Evolutionary conservation across 345 rosid genomes (phyloP).

Genomic region (Litchi chinensis): DNA sequence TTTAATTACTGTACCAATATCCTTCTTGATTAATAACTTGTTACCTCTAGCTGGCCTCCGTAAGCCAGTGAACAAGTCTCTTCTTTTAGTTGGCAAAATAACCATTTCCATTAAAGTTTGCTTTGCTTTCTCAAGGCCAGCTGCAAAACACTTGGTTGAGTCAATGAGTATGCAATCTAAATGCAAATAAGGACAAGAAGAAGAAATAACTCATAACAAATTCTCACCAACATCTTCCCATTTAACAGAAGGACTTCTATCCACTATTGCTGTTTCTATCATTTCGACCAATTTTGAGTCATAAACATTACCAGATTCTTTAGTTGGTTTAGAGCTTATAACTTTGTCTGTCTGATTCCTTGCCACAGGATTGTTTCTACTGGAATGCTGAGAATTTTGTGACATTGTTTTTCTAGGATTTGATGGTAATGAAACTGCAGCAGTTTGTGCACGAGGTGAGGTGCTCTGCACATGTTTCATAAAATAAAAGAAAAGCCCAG

Average conservation of each 20-base stretch:
- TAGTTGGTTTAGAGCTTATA: conserved; percentile 47
- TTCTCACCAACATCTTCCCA: conserved; percentile 98
- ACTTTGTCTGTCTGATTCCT: conserved; percentile 47
- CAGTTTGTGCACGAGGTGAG: conserved; percentile 40
- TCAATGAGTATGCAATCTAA: conserved; percentile 17
- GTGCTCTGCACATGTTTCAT: conserved; percentile 55
- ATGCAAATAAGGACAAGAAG: not conserved
- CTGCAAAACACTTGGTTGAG: conserved; percentile 42
- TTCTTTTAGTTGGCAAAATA: conserved; percentile 87
- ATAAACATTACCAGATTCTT: conserved; percentile 61
- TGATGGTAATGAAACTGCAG: conserved; percentile 58
- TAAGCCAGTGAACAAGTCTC: conserved; percentile 94
- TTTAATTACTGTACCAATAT: conserved; percentile 2
- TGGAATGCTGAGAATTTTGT: conserved; percentile 40
- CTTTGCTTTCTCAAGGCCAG: conserved; percentile 97
- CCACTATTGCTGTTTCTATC: conserved; percentile 87
- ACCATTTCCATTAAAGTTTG: conserved; percentile 97
- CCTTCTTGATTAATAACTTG: conserved; percentile 12
- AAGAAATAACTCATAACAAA: not conserved
- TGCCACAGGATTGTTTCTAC: conserved; percentile 34
- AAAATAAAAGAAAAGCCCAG: conserved; percentile 15
- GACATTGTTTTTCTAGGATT: conserved; percentile 38
- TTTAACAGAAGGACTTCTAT: conserved; percentile 90
- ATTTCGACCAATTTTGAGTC: conserved; percentile 83
- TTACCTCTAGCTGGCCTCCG: conserved; percentile 94